Conservation (phyloP, 345 rosid species). For the Arabis alpina region DNA sequence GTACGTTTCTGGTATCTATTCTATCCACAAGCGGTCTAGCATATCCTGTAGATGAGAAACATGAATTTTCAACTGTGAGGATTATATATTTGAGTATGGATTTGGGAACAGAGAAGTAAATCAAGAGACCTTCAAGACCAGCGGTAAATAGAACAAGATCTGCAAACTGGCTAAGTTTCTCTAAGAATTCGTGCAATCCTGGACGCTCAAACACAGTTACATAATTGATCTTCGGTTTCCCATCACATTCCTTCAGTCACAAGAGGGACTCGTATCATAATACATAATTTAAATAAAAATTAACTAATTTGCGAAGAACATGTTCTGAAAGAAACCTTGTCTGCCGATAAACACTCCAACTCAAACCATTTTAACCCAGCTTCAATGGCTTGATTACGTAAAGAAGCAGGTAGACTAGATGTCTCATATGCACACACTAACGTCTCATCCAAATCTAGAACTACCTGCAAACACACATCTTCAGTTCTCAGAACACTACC, state of each 20-base stretch:
- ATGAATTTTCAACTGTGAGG: slow-evolving; percentile 2
- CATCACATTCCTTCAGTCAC: slow-evolving; percentile 69
- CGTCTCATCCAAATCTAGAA: slow-evolving; percentile 97
- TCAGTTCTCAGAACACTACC: slow-evolving; percentile 16
- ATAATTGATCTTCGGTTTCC: slow-evolving; percentile 73
- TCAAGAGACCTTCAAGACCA: slow-evolving; percentile 83
- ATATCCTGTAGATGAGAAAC: slow-evolving; percentile 59
- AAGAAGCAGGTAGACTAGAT: slow-evolving; percentile 67
- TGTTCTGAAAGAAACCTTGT: slow-evolving; percentile 62
- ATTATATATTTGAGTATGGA: slow-evolving; percentile 3
- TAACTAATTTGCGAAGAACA: not conserved
- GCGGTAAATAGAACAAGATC: slow-evolving; percentile 93
- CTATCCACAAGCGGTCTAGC: slow-evolving; percentile 95
- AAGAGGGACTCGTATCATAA: slow-evolving; percentile 45
- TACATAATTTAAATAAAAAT: not conserved
- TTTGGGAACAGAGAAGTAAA: slow-evolving; percentile 16
- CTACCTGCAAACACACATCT: slow-evolving; percentile 64
- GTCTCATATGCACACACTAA: slow-evolving; percentile 93
- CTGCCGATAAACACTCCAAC: slow-evolving; percentile 85
- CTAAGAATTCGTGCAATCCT: slow-evolving; percentile 80
- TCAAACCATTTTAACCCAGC: slow-evolving; percentile 91
- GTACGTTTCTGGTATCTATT: slow-evolving; percentile 71
- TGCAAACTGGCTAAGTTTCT: slow-evolving; percentile 70
- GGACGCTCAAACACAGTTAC: slow-evolving; percentile 96
- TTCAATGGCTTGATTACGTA: slow-evolving; percentile 71